Percentiles rank a stretch among this genome's conserved stretches.
These are phyloP conservation scores for Suillus americanus DNA, from an alignment of 768 basidiomycete genomes.

Conservation along the genomic window DNA sequence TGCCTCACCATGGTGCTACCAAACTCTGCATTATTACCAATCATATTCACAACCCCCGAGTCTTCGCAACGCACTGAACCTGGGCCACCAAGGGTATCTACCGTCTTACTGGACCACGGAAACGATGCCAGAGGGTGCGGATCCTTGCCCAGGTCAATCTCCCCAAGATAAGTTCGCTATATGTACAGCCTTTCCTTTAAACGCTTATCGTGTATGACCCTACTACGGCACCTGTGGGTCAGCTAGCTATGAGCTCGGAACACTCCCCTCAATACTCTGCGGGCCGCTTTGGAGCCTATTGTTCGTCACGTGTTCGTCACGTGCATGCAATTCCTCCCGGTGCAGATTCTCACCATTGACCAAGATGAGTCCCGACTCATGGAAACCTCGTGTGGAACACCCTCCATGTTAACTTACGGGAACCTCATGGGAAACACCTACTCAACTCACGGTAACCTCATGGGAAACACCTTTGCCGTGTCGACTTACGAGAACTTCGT, in stretches of 20 bases:
- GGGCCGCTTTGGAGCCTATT: too few species aligned
- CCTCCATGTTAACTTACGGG: too few species aligned
- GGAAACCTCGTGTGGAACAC: too few species aligned
- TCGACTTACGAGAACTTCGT: neutral
- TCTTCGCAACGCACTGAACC: too few species aligned
- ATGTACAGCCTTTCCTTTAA: neutral
- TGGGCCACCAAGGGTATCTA: neutral
- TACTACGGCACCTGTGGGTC: neutral
- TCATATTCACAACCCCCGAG: too few species aligned
- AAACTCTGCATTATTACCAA: too few species aligned
- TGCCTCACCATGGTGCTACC: too few species aligned
- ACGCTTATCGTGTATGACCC: neutral
- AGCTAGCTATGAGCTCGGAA: neutral
- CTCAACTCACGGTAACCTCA: neutral
- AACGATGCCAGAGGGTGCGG: neutral
- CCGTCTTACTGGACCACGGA: neutral
- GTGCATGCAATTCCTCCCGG: too few species aligned
- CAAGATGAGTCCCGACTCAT: too few species aligned
- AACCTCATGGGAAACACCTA: neutral
- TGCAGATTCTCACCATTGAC: too few species aligned
- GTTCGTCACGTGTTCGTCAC: too few species aligned
- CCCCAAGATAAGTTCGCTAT: neutral
- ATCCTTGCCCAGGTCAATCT: neutral
- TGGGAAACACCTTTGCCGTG: neutral
- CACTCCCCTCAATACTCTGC: too few species aligned